Evolutionary conservation across 345 rosid genomes (phyloP), one percentile per base, ranked within the genome.

Genomic region (Mangifera indica): DNA sequence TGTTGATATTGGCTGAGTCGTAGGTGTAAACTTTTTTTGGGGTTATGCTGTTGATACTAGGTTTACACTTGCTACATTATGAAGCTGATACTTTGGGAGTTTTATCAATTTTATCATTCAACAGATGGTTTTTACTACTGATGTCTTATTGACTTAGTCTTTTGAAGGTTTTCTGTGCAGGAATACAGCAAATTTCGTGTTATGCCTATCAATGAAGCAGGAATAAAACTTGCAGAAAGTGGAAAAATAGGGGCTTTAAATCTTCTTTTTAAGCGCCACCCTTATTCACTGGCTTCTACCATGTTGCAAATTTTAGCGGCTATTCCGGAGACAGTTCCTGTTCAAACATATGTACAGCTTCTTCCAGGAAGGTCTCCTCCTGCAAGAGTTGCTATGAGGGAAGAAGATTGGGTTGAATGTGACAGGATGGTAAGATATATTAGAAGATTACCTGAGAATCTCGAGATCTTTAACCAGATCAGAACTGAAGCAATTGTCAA

Each of bases 361-460:
- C 98, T 95, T 83, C 99, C 98, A 37, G 98, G 97, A 74, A 84
- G 83, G 72, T 72, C 82, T 73, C 94, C 94, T 72, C 90, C 91
- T 37, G 60, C 85, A 56, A 86, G 75, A 78, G 81, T 80, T 79
- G 85, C 84, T 55, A 79, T 91, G 78, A 92, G 99, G 81, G 91
- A 89, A 83, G 96, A 87, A 82, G 99, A 95, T 83, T 92, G 99
- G 99, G 91, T 95, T 84, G 99, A 92, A 83, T 88, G 98, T 77
- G 93, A 86, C 77, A 86, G 77, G 81, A 89, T 86, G 97, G 84
- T 84, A 26, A 76, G 51, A 53, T 92, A 78, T 78, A 81, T 92
- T n/a, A 85, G 75, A 37, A 85, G 71, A 54, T 73, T 87, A 75
- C 91, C 93, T 14, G 82, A 78, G 77, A 84, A 78, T 73, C 74